A percentile compares a stretch with the other conserved stretches of the same genome.
Evolutionary conservation across 768 basidiomycete species (phyloP).

Genomic region (Bullera alba): DNA sequence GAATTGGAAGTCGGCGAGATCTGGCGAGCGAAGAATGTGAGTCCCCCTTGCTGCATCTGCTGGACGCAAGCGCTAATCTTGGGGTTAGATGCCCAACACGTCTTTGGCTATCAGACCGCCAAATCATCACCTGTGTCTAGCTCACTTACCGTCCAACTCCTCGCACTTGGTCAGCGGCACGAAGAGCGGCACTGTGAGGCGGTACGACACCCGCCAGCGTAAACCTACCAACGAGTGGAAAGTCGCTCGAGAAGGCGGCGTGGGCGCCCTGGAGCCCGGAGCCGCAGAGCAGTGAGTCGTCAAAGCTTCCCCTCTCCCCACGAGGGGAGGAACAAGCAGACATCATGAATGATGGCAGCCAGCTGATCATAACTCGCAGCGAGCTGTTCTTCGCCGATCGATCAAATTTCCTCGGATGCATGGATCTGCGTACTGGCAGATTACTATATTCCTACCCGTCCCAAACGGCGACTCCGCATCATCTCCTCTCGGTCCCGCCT

Average conservation of each 20-base stretch:
- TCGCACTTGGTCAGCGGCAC: constrained; percentile 39
- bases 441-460: constrained; percentile 34
- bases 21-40: constrained; percentile 45
- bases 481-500: constrained; percentile 30
- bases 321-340: no score
- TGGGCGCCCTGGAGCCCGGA: constrained; percentile 29
- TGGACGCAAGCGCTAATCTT: not conserved
- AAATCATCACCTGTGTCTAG: constrained; percentile 38
- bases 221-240: constrained; percentile 41
- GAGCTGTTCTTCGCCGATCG: constrained; percentile 44
- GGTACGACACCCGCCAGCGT: constrained; percentile 43
- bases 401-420: constrained; percentile 25
- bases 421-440: constrained; percentile 41
- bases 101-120: constrained; percentile 34
- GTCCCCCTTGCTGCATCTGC: constrained; percentile 3
- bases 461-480: constrained; percentile 30
- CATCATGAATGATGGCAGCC: not conserved
- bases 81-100: constrained; percentile 39
- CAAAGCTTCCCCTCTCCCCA: not conserved
- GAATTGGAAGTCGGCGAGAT: constrained; percentile 34
- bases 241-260: constrained; percentile 40
- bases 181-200: constrained; percentile 36
- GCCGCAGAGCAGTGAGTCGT: constrained; percentile 34
- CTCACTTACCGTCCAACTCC: constrained; percentile 18
- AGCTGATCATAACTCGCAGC: constrained; percentile 12